Base-by-base conservation (phyloP, 495 filamentous ascomycete species). In the Penicillium silybi region DNA sequence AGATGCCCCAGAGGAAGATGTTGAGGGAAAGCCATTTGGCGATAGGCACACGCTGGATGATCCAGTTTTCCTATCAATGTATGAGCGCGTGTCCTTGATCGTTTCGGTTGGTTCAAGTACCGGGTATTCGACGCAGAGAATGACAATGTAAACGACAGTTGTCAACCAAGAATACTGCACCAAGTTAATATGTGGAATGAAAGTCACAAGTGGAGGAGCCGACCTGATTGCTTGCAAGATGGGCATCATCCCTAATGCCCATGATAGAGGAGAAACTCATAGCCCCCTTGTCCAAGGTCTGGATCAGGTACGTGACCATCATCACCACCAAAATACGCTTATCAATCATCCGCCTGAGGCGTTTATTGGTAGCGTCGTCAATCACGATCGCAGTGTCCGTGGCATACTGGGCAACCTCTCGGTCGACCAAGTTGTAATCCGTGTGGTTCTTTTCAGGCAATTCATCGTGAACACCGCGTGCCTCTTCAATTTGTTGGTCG, bases 271-370 rank as follows among this genome's bases (percentile, higher is more conserved):
- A 77, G 64, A 85, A 86, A 1, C 78, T 80, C 68, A 88, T 55
- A 1, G 82, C 85, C 6, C 84, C 84, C 65, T 87, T 87, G 57
- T 86, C 83, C 37, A 88, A 73, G 8, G 85, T 81, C 43, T 88
- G 85, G 4, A 87, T 63, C 54, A 88, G 85, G 62, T 88, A 88
- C 3, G 69, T 72, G 19, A 60, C 40, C 40, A 72, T 63, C 66
- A 70, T 68, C 26, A 77, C 64, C 1, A 80, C 75, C 66, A 84
- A 67, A 23, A 84, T 52, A 27, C 78, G 72, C 34, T 64, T 61
- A 55, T 82, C 79, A 42, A 84, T 84, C 67, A 80, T 79, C 32
- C 63, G 60, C 32, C 76, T 56, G 41, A 73, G 61, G 7, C 79
- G 71, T 27, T 64, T 70, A 57, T 78, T 80, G 25, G 81, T 80